These are phyloP conservation scores for Ceratocystis cacaofunesta DNA, from an alignment of 2,329 filamentous ascomycete species.

Conservation along the genomic window DNA sequence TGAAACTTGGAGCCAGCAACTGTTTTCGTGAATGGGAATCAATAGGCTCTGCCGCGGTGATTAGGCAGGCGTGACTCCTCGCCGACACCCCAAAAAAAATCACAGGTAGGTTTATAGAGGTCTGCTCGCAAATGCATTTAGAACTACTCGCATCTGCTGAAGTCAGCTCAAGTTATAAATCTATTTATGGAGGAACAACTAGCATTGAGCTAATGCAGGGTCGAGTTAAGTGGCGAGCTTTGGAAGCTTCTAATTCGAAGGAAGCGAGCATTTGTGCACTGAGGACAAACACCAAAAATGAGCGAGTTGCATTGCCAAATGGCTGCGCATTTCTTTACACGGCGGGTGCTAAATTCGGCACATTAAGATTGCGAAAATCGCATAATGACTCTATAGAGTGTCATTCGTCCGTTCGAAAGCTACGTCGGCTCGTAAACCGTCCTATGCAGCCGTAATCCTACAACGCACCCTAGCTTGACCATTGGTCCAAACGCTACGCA, in stretches of 20 bases:
- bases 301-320: not conserved
- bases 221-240: not conserved
- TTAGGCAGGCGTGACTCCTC: not conserved
- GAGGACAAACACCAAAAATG: not conserved
- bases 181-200: not conserved
- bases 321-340: not conserved
- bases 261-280: not conserved
- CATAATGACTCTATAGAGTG: not conserved
- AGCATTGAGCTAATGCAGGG: not conserved
- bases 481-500: not conserved
- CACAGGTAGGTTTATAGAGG: too few species aligned
- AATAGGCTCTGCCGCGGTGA: not conserved
- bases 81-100: too few species aligned
- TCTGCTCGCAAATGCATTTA: too few species aligned
- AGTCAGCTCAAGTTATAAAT: too few species aligned
- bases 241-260: constrained; percentile 1
- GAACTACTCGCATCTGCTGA: too few species aligned
- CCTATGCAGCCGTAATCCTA: not conserved
- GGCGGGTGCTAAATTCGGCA: not conserved
- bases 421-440: not conserved
- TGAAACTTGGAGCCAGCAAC: not conserved
- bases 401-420: not conserved
- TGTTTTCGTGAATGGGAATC: not conserved
- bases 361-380: not conserved
- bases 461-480: not conserved